A percentile compares a stretch with the other conserved stretches of the same genome.
phyloP scores from a whole-genome alignment of 345 rosid genomes.

The Diplotaxis tenuifolia region DNA sequence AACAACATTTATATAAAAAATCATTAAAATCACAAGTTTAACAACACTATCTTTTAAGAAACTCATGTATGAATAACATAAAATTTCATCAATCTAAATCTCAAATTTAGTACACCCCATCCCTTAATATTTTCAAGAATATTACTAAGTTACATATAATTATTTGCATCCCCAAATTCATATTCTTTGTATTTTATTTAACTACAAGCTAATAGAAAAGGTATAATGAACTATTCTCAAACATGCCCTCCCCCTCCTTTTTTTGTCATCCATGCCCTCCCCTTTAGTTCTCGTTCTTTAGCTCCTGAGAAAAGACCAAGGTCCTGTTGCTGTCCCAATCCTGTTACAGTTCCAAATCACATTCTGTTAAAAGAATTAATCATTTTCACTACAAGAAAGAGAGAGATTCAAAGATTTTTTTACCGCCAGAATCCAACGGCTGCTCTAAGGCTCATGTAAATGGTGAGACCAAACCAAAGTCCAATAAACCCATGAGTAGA shows the following conservation, averaged over 20 bases:
- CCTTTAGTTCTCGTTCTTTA: conserved; percentile 3
- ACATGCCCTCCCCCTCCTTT: conserved; percentile 1
- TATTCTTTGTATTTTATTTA: background rate
- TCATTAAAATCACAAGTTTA: too few species aligned
- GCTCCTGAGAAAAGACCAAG: conserved; percentile 68
- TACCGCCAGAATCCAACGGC: conserved; percentile 94
- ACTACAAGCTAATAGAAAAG: conserved; percentile 9
- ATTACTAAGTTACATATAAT: background rate
- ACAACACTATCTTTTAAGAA: too few species aligned
- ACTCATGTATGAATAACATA: too few species aligned
- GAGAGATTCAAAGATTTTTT: background rate
- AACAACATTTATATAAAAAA: too few species aligned
- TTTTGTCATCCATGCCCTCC: background rate
- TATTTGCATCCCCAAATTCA: conserved; percentile 6
- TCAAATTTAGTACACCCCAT: background rate
- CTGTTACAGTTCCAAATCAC: conserved; percentile 46
- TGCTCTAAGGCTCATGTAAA: conserved; percentile 87
- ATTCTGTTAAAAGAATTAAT: background rate
- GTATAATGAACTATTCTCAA: conserved; percentile 7
- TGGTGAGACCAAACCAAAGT: conserved; percentile 81
- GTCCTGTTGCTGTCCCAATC: conserved; percentile 85
- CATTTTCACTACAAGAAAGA: conserved; percentile 3
- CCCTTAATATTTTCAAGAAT: background rate
- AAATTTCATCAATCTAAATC: background rate
- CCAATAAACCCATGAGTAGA: conserved; percentile 63